These are phyloP conservation scores for Diaporthe batatas DNA, from an alignment of 2,329 filamentous ascomycete genomes.

Conservation along the genomic window DNA sequence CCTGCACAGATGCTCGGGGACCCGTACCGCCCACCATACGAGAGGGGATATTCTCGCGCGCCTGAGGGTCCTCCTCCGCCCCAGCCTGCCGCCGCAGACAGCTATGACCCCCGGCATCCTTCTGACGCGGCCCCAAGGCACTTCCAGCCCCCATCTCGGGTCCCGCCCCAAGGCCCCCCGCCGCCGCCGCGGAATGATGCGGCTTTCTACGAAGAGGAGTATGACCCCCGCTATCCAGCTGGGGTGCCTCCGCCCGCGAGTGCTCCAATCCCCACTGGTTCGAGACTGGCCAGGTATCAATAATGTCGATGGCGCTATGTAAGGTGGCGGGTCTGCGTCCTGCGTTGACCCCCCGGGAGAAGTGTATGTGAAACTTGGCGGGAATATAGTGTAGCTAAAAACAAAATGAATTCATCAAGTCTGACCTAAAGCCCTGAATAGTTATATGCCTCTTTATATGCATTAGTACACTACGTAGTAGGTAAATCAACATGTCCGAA, in stretches of 20 bases:
- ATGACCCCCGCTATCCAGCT: slow-evolving; percentile 58
- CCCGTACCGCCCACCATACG: slow-evolving; percentile 35
- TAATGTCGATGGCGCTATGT: not conserved
- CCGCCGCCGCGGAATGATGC: slow-evolving; percentile 20
- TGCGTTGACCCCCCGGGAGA: not conserved
- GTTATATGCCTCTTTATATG: not conserved
- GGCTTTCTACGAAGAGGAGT: slow-evolving; percentile 55
- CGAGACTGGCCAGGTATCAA: slow-evolving; percentile 37
- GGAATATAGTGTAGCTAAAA: not conserved
- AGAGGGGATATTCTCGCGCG: slow-evolving; percentile 36
- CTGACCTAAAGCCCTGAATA: not conserved
- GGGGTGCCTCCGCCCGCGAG: slow-evolving; percentile 46
- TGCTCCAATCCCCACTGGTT: slow-evolving; percentile 16
- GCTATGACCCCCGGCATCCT: slow-evolving; percentile 43
- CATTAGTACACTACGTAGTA: too few relatives aligned
- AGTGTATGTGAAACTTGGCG: not conserved
- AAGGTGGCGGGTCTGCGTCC: not conserved
- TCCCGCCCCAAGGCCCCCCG: slow-evolving; percentile 37
- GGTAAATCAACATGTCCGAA: too few relatives aligned
- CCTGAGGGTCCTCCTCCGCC: slow-evolving; percentile 28
- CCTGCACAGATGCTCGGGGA: slow-evolving; percentile 3
- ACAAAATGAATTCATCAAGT: not conserved
- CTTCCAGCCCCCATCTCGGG: slow-evolving; percentile 28
- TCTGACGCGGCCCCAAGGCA: slow-evolving; percentile 35
- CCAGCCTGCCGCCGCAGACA: not conserved